Percentiles rank a stretch among this genome's conserved stretches.
Conservation (phyloP, 768 basidiomycete genomes). For the Nevesoporus exiguus region DNA sequence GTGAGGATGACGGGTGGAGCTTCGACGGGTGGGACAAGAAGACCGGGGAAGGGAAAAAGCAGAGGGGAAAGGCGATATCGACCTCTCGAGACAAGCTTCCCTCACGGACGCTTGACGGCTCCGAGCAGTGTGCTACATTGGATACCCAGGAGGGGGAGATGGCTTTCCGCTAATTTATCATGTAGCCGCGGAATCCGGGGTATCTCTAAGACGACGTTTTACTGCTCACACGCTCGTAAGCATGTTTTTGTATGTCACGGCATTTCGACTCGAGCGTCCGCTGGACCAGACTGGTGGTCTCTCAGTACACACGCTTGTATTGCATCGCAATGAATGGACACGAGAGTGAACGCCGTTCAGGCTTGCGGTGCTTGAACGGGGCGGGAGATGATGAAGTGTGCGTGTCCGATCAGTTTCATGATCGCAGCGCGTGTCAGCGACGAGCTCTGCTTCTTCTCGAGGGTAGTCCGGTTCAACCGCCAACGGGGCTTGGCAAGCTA, state of each 20-base stretch:
- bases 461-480: too few species aligned
- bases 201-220: background rate
- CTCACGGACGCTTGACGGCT: background rate
- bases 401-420: slow-evolving; percentile 2
- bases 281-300: too few species aligned
- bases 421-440: background rate
- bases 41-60: background rate
- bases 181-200: background rate
- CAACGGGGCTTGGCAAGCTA: too few species aligned
- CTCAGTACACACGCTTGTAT: too few species aligned
- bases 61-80: background rate
- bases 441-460: too few species aligned
- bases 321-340: too few species aligned
- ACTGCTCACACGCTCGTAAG: background rate
- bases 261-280: too few species aligned
- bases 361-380: background rate
- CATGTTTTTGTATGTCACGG: background rate
- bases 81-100: background rate
- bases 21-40: slow-evolving; percentile 46
- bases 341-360: background rate
- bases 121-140: slow-evolving; percentile 7
- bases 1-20: slow-evolving; percentile 40
- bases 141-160: background rate
- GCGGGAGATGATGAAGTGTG: background rate
- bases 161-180: slow-evolving; percentile 7